These are phyloP conservation scores for Wickerhamiella vanderwaltii DNA, from an alignment of 805 yeast species.

Conservation along the genomic window DNA sequence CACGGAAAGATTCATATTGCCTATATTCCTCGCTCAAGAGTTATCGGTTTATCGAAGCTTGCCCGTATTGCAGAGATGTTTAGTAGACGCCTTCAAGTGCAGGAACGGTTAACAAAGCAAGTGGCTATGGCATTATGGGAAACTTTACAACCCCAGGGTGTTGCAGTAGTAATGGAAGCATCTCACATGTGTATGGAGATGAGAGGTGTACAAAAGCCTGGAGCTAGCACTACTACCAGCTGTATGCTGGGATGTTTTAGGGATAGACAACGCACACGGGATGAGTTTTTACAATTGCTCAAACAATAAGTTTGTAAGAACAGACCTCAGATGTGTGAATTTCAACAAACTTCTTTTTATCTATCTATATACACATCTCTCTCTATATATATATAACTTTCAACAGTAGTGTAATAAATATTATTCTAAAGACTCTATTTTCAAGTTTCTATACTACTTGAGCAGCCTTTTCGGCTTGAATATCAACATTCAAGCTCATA, in stretches of 20 bases:
- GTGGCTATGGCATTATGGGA: conserved; percentile 92
- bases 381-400: too few relatives aligned
- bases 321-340: too few relatives aligned
- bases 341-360: too few relatives aligned
- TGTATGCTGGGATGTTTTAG: conserved; percentile 97
- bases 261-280: conserved; percentile 87
- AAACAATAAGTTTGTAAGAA: conserved; percentile 8
- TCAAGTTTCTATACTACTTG: too few relatives aligned
- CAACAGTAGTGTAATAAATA: conserved; percentile 7
- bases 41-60: conserved; percentile 80
- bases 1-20: conserved; percentile 96
- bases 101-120: conserved; percentile 91
- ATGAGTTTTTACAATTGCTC: conserved; percentile 77
- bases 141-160: conserved; percentile 87
- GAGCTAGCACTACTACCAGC: conserved; percentile 84
- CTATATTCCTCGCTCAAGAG: conserved; percentile 91
- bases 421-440: too few relatives aligned
- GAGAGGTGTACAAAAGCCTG: conserved; percentile 92
- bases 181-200: conserved; percentile 99
- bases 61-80: conserved; percentile 97
- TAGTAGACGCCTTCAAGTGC: conserved; percentile 91
- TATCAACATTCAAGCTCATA: conserved; percentile 73
- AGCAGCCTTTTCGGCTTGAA: conserved; percentile 43
- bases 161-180: conserved; percentile 96
- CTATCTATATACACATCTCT: too few relatives aligned